Percentiles rank a stretch among this genome's conserved stretches.
Evolutionary conservation across 306 rosid species (phyloP).

Genomic region (Astragalus membranaceus): DNA sequence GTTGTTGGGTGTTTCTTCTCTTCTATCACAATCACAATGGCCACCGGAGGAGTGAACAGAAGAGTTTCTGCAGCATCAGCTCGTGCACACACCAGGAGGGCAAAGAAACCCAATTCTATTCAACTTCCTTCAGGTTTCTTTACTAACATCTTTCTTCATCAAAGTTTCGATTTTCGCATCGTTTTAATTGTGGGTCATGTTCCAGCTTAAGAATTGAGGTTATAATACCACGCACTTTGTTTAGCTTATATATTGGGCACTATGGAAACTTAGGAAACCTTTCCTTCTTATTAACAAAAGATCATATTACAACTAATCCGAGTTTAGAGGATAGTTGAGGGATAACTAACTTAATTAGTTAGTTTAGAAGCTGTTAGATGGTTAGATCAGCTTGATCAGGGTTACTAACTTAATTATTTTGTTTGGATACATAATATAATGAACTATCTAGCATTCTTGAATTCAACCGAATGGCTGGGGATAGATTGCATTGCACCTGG

Average conservation of each 20-base stretch:
- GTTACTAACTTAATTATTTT: not conserved
- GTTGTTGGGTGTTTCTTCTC: not conserved
- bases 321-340: not conserved
- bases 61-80: conserved; percentile 81
- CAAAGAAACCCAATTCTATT: conserved; percentile 21
- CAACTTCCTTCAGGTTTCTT: no score
- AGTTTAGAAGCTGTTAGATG: no score
- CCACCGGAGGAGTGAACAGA: conserved; percentile 42
- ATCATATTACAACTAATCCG: no score
- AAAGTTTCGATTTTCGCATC: no score
- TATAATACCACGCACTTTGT: not conserved
- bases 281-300: not conserved
- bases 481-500: not conserved
- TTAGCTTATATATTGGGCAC: not conserved
- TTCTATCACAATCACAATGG: conserved; percentile 33
- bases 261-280: not conserved
- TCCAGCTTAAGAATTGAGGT: no score
- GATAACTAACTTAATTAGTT: no score
- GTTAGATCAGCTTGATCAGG: not conserved
- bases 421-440: not conserved
- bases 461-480: not conserved
- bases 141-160: no score
- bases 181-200: no score
- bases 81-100: conserved; percentile 61
- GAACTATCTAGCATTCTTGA: no score